Evolutionary conservation across 2,329 filamentous ascomycete species (phyloP).

Genomic region (Ophiognomonia clavigignenti-juglandacearum): DNA sequence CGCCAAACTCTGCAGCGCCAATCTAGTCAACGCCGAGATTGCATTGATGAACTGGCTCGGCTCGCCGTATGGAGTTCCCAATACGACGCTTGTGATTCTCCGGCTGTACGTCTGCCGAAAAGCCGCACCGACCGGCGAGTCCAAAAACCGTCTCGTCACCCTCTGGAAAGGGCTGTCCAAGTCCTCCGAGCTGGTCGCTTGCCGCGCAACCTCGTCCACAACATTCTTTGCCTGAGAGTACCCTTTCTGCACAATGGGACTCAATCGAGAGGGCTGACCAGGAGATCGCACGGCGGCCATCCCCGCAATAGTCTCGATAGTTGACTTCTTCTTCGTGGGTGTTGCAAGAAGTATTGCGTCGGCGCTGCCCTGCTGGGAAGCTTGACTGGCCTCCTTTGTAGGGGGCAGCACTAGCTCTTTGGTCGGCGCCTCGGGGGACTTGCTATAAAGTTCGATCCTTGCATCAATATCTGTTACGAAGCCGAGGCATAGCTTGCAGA

Average conservation of each 20-base stretch:
- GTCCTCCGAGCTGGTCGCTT: slow-evolving; percentile 45
- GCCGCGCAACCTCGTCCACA: slow-evolving; percentile 49
- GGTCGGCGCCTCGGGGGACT: slow-evolving; percentile 31
- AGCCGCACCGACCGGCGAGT: slow-evolving; percentile 55
- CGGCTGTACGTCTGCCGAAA: slow-evolving; percentile 68
- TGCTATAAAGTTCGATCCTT: slow-evolving; percentile 60
- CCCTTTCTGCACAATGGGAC: slow-evolving; percentile 46
- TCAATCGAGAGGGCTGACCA: slow-evolving; percentile 44
- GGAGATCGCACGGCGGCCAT: slow-evolving; percentile 39
- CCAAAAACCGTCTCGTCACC: slow-evolving; percentile 41
- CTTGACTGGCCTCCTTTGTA: slow-evolving; percentile 27
- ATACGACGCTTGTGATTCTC: slow-evolving; percentile 60
- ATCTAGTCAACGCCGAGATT: slow-evolving; percentile 60
- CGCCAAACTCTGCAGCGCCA: slow-evolving; percentile 67
- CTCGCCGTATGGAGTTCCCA: slow-evolving; percentile 70
- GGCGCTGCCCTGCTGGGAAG: not conserved
- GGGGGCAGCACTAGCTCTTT: slow-evolving; percentile 33
- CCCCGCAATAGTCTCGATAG: slow-evolving; percentile 39
- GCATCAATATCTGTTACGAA: slow-evolving; percentile 62
- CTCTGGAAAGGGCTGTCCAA: slow-evolving; percentile 43
- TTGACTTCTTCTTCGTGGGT: slow-evolving; percentile 32
- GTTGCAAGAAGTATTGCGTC: slow-evolving; percentile 41
- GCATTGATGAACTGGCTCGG: slow-evolving; percentile 66
- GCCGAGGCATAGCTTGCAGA: slow-evolving; percentile 64
- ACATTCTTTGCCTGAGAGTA: slow-evolving; percentile 43